Base-by-base conservation (phyloP, 2,329 filamentous ascomycete genomes). In the Acrocalymma vagum region DNA sequence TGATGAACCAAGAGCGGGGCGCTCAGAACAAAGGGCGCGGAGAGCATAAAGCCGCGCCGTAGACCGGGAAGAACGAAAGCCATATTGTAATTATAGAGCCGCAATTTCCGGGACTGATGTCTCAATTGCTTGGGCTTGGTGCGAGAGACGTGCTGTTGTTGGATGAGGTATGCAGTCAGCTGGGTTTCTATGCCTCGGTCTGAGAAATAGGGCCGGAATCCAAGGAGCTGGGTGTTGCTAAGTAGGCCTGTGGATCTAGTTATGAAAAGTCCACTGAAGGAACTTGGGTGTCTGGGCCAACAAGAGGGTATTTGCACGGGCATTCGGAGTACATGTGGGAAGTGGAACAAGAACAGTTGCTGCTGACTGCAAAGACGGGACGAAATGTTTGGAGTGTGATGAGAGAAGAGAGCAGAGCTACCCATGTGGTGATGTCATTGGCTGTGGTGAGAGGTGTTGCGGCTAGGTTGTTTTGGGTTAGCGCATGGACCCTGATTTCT, bases 11-110 rank as follows among this genome's bases (percentile, higher is more conserved):
- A 63, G 29, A 63, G 53, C 18, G 63, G 65, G 6, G 65, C 53
- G 25, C 56, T 53, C 33, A 71, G 51, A 25, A 70, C 49, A 35
- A 71, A 48, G 24, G 68, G 69, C 24, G 71, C 65, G 32, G 64
- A 54, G 24, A 67, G 53, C 38, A 67, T 48, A 43, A 70, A 57
- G 46, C 67, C 58, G 45, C 72, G 60, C 33, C 67, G 65, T 18
- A 72, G 66, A 27, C 69, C 65, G 35, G 73, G 66, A 29, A 72
- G 55, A 24, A 71, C 44, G 50, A 67, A 70, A 1, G 72, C 59
- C 72, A 75, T 74, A 24, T 42, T 61, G 15, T 6, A 7, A 31
- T 30, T 22, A 27, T 11, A 11, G 22, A 16, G 18, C 38, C 20
- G 40, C 2, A 26, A 20, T 2, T 28, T n/a, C 30, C 11, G 17